phyloP scores from a whole-genome alignment of 768 basidiomycete genomes.

The Podaxis sp. region DNA sequence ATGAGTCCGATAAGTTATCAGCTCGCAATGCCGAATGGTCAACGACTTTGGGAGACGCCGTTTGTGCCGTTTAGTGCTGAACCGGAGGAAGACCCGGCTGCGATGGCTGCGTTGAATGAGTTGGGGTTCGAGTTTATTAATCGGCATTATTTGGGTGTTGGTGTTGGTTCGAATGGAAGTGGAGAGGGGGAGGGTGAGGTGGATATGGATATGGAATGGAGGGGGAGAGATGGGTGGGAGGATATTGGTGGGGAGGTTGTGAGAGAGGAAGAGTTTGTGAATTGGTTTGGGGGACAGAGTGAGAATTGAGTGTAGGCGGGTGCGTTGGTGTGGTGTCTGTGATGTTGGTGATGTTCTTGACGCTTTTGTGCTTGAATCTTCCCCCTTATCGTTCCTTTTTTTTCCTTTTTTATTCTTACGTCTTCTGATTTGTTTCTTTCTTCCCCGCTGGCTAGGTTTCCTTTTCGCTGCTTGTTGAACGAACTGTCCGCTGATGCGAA shows the following conservation, averaged over 20 bases:
- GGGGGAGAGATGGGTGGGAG: conserved; percentile 13
- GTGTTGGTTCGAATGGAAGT: neutral
- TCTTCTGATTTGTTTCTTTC: neutral
- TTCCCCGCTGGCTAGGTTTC: neutral
- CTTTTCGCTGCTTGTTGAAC: neutral
- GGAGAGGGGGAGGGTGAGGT: neutral
- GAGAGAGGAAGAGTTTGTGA: conserved; percentile 9
- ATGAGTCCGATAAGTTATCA: conserved; percentile 10
- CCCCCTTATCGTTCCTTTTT: neutral
- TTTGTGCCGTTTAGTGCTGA: conserved; percentile 9
- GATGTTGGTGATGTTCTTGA: neutral
- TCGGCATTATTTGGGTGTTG: neutral
- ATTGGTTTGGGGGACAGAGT: conserved; percentile 3
- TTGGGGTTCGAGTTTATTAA: conserved; percentile 12
- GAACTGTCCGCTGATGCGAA: neutral
- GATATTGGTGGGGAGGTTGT: conserved; percentile 5
- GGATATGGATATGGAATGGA: neutral
- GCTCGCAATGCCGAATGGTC: conserved; percentile 13
- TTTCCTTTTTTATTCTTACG: neutral
- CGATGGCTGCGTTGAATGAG: conserved; percentile 4
- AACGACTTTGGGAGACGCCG: conserved; percentile 3
- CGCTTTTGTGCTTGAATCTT: neutral
- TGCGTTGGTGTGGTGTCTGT: neutral
- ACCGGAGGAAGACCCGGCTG: neutral
- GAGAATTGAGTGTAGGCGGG: neutral